phyloP scores from a whole-genome alignment of 2,329 filamentous ascomycete species.

The Trichoderma sp. region DNA sequence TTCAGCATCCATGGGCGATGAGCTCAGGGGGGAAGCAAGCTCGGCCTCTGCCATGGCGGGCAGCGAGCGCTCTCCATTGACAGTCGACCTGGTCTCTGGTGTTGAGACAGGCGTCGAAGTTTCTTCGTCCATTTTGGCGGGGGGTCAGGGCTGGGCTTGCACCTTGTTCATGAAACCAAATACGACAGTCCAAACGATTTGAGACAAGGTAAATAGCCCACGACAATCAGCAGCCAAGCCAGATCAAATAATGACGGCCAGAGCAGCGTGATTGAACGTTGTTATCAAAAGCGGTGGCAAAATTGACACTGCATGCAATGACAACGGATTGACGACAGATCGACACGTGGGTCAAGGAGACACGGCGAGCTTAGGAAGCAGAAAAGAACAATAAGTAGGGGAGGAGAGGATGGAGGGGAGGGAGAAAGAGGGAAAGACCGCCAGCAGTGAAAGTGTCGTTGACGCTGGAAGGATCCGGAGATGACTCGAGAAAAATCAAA shows the following conservation, averaged over 20 bases:
- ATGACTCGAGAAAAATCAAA: background rate
- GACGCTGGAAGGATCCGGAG: background rate
- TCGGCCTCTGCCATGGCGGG: conserved; percentile 43
- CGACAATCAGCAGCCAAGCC: background rate
- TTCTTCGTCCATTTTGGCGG: conserved; percentile 18
- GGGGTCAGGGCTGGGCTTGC: background rate
- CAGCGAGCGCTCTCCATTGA: background rate
- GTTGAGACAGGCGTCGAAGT: conserved; percentile 12
- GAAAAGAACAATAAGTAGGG: background rate
- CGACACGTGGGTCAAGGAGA: conserved; percentile 1
- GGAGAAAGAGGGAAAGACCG: background rate
- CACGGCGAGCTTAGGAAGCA: background rate
- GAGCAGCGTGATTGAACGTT: background rate
- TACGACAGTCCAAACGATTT: background rate
- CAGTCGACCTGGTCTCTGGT: background rate
- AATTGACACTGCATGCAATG: background rate
- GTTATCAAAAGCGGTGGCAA: background rate
- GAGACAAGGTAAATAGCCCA: background rate
- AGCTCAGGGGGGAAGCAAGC: conserved; percentile 40
- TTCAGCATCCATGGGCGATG: conserved; percentile 44
- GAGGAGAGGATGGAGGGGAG: background rate
- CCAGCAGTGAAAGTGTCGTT: background rate
- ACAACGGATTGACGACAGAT: background rate
- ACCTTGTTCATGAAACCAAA: background rate
- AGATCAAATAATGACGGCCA: background rate